phyloP scores from a whole-genome alignment of 345 rosid species.

The Adansonia digitata region DNA sequence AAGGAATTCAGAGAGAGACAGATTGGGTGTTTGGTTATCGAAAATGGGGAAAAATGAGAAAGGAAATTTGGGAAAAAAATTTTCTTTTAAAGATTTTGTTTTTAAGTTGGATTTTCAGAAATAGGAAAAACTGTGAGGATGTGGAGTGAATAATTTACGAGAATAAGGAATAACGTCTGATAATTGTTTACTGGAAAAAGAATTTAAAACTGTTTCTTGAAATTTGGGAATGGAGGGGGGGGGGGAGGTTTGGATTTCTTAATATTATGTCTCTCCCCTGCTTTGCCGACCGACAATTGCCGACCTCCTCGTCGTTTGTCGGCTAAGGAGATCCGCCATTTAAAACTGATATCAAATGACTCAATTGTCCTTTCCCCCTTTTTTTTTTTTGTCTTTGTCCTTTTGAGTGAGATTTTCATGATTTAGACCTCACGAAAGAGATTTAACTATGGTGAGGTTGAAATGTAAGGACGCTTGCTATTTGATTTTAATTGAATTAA shows the following conservation, averaged over 20 bases:
- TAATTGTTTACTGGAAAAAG: not conserved
- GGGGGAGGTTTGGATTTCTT: too few relatives aligned
- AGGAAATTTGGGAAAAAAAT: conserved; percentile 7
- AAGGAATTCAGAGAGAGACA: conserved; percentile 1
- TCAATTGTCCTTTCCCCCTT: conserved; percentile 22
- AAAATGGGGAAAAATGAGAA: conserved; percentile 2
- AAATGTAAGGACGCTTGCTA: too few relatives aligned
- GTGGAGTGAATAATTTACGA: not conserved
- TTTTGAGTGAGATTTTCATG: too few relatives aligned
- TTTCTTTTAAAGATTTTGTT: not conserved
- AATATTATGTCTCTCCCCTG: conserved; percentile 28
- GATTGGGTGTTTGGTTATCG: conserved; percentile 8
- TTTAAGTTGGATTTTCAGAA: not conserved
- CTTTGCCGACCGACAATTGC: conserved; percentile 62
- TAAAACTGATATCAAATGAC: conserved; percentile 22
- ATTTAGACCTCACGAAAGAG: too few relatives aligned
- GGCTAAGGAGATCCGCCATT: conserved; percentile 30
- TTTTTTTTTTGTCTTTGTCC: too few relatives aligned
- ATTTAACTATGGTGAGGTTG: too few relatives aligned
- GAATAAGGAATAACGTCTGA: not conserved
- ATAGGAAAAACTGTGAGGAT: not conserved
- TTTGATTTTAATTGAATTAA: too few relatives aligned
- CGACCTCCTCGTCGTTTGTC: conserved; percentile 52
- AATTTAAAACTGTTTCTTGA: not conserved
- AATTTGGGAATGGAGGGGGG: too few relatives aligned